These are phyloP conservation scores for Colletotrichum navitas DNA, from an alignment of 2,329 filamentous ascomycete species.

Conservation along the genomic window DNA sequence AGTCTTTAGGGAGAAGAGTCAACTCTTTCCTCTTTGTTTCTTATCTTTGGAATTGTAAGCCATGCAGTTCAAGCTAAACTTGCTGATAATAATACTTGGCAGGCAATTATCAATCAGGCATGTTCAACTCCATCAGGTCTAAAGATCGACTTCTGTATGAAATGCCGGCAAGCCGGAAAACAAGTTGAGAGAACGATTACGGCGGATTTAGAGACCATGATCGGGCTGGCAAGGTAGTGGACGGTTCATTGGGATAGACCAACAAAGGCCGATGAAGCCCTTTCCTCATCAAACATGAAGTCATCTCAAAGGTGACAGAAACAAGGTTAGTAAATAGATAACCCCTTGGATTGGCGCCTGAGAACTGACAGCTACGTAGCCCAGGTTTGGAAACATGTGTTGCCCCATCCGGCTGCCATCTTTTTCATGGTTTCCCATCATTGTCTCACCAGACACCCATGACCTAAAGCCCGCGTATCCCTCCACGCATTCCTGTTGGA, in stretches of 20 bases:
- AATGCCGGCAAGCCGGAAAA: background rate
- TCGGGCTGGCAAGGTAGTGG: background rate
- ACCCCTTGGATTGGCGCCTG: background rate
- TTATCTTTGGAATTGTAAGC: too few relatives aligned
- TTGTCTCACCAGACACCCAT: background rate
- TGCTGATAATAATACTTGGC: background rate
- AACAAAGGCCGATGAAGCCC: background rate
- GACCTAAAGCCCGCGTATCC: too few relatives aligned
- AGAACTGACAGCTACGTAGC: background rate
- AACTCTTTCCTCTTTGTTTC: too few relatives aligned
- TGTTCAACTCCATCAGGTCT: background rate
- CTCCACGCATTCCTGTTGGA: background rate
- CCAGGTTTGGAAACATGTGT: background rate
- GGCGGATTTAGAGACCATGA: background rate
- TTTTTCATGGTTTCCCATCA: conserved; percentile 3
- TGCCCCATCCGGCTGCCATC: background rate
- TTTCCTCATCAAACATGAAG: background rate
- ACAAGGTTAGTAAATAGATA: background rate
- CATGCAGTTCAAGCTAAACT: background rate
- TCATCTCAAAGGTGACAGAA: background rate
- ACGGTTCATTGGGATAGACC: background rate
- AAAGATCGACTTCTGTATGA: background rate
- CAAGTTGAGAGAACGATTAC: background rate
- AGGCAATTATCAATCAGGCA: background rate
- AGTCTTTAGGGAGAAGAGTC: too few relatives aligned